These are phyloP conservation scores for Ailanthus altissimus DNA, from an alignment of 345 rosid species.

Conservation along the genomic window DNA sequence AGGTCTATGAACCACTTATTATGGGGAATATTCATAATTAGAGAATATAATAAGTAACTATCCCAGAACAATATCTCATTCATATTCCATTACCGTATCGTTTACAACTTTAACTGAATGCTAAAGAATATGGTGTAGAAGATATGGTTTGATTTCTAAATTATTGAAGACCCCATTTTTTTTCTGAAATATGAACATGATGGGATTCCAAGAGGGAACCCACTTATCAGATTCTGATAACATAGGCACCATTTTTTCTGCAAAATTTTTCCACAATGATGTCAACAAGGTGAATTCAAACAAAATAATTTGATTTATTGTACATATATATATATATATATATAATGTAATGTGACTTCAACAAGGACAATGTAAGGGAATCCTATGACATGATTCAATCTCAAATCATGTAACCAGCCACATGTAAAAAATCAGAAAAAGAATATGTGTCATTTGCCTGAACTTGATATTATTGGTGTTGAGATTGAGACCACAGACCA, in stretches of 20 bases:
- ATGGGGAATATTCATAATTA: background rate
- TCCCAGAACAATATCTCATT: background rate
- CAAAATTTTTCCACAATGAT: background rate
- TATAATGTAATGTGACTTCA: background rate
- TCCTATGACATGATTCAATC: background rate
- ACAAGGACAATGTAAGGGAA: background rate
- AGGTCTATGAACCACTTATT: background rate
- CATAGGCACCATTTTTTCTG: background rate
- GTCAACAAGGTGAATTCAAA: background rate
- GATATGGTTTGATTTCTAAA: too few species aligned
- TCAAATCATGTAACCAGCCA: conserved; percentile 1
- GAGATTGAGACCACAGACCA: background rate
- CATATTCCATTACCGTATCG: background rate
- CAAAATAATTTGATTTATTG: background rate
- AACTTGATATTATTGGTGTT: background rate
- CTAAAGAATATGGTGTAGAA: too few species aligned
- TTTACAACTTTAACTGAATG: too few species aligned
- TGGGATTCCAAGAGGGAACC: background rate
- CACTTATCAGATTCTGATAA: background rate
- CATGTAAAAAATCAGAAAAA: background rate
- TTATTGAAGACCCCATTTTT: too few species aligned
- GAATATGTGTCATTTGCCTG: conserved; percentile 3
- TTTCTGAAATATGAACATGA: background rate
- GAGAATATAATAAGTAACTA: background rate
- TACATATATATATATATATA: too few species aligned